Conservation (phyloP, 441 rosid species). For the Monsonia emarginata region DNA sequence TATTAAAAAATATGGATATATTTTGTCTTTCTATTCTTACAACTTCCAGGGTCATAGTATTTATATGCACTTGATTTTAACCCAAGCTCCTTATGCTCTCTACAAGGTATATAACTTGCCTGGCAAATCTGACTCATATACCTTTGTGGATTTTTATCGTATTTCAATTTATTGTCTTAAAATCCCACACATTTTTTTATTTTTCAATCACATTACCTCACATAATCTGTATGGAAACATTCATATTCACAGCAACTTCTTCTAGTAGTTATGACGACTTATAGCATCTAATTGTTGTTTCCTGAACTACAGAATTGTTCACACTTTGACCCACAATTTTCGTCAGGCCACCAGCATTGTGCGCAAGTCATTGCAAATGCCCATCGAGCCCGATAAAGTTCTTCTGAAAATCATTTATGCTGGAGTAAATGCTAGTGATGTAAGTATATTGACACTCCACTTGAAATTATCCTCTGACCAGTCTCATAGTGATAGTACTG, state of each 20-base stretch:
- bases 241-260: not conserved
- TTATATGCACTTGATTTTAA: not conserved
- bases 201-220: not conserved
- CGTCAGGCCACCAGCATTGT: constrained; percentile 68
- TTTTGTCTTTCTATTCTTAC: not conserved
- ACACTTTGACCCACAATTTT: constrained; percentile 72
- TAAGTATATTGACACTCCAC: constrained; percentile 37
- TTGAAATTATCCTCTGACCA: constrained; percentile 5
- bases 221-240: not conserved
- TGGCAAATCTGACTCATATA: constrained; percentile 6
- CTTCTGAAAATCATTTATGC: constrained; percentile 78
- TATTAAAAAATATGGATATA: not conserved
- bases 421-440: constrained; percentile 99
- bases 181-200: not conserved
- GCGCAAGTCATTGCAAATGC: constrained; percentile 39
- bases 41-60: not conserved
- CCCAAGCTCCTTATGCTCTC: not conserved
- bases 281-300: constrained; percentile 15
- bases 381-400: constrained; percentile 61
- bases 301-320: constrained; percentile 63
- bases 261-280: not conserved
- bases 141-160: not conserved
- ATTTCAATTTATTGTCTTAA: constrained; percentile 1
- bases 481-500: not conserved
- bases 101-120: not conserved